Conservation (phyloP, 1,284 basidiomycete genomes). For the Fomes fomentarius region DNA sequence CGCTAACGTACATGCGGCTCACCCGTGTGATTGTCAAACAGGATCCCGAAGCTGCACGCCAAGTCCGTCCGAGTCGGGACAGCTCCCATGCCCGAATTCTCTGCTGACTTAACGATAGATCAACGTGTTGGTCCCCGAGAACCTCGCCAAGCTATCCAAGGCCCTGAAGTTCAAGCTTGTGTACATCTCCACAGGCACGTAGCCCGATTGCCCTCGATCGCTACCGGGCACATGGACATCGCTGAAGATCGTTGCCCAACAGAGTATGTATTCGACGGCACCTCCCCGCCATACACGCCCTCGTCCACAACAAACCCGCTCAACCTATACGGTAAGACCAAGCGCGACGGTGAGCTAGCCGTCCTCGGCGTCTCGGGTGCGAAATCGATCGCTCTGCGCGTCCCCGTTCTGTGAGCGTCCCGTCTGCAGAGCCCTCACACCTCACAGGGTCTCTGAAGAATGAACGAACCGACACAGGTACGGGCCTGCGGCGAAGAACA, state of each 20-base stretch:
- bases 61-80: conserved; percentile 42
- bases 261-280: conserved; percentile 90
- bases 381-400: conserved; percentile 67
- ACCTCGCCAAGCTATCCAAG: conserved; percentile 63
- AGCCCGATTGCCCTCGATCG: too few relatives aligned
- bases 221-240: too few relatives aligned
- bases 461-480: too few relatives aligned
- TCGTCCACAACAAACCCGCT: conserved; percentile 70
- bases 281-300: conserved; percentile 77
- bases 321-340: conserved; percentile 78
- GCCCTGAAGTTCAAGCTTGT: conserved; percentile 61
- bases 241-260: not conserved
- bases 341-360: conserved; percentile 75
- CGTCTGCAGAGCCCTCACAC: too few relatives aligned
- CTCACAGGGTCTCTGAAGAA: too few relatives aligned
- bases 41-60: conserved; percentile 68
- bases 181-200: conserved; percentile 77
- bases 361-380: conserved; percentile 58
- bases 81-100: not conserved
- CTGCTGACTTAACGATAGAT: conserved; percentile 46
- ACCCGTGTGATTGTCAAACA: conserved; percentile 25
- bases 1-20: too few relatives aligned
- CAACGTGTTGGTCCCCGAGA: conserved; percentile 67
- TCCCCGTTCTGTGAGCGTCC: conserved; percentile 73
- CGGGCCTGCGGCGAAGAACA: conserved; percentile 74